phyloP scores from a whole-genome alignment of 257 asterid species.

The Penstemon eatonii region DNA sequence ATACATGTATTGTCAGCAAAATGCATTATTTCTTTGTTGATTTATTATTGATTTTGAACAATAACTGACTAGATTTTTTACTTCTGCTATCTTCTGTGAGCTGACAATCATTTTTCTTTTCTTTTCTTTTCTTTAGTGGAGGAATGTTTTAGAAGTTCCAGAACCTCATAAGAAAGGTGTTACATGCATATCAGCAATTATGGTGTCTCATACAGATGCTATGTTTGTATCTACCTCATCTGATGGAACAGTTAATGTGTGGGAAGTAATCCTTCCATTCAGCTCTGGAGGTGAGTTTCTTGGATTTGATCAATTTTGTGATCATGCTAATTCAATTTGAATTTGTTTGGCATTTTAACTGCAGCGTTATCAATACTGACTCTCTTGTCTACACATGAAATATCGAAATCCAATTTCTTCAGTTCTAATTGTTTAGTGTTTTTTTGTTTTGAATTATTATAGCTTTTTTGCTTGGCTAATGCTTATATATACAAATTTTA shows the following conservation, averaged over 20 bases:
- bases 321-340: slow-evolving; percentile 8
- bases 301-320: slow-evolving; percentile 7
- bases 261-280: slow-evolving; percentile 69
- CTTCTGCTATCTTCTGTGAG: slow-evolving; percentile 11
- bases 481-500: background rate
- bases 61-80: no score
- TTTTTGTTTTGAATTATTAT: background rate
- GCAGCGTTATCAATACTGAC: background rate
- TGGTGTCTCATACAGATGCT: slow-evolving; percentile 63
- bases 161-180: slow-evolving; percentile 88
- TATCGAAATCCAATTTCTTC: background rate
- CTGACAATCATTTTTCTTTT: slow-evolving; percentile 15
- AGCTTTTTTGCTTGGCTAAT: background rate
- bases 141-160: slow-evolving; percentile 65
- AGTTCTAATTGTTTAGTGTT: background rate
- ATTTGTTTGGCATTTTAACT: slow-evolving; percentile 12
- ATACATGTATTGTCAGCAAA: no score
- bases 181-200: slow-evolving; percentile 74
- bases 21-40: background rate
- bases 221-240: slow-evolving; percentile 89
- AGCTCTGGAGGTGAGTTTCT: slow-evolving; percentile 56
- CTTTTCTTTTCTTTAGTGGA: slow-evolving; percentile 57
- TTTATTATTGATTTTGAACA: no score
- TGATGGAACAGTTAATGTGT: slow-evolving; percentile 72
- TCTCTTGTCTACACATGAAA: background rate